phyloP scores from a whole-genome alignment of 2,329 filamentous ascomycete species.

The Cladophialophora immunda region DNA sequence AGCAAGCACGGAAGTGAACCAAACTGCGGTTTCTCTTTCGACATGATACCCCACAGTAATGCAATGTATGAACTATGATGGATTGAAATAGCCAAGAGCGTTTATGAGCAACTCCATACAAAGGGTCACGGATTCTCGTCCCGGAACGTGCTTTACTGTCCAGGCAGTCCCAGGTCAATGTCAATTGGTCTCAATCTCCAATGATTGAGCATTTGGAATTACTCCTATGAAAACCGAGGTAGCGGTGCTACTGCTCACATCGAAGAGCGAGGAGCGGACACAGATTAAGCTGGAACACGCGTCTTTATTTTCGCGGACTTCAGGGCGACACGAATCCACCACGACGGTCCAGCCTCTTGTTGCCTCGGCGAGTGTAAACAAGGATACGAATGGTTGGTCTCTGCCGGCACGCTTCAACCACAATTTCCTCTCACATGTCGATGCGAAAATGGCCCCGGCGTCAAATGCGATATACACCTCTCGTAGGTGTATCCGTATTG shows the following conservation, averaged over 20 bases:
- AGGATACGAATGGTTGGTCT: background rate
- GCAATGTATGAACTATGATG: constrained; percentile 15
- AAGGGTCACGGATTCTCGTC: background rate
- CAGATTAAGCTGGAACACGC: background rate
- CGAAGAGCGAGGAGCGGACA: background rate
- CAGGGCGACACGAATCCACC: background rate
- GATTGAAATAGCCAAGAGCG: background rate
- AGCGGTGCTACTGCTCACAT: background rate
- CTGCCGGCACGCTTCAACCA: background rate
- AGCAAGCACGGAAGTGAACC: constrained; percentile 62
- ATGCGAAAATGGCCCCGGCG: background rate
- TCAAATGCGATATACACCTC: background rate
- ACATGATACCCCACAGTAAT: constrained; percentile 23
- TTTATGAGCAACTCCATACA: background rate
- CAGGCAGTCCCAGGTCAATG: background rate
- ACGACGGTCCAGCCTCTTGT: background rate
- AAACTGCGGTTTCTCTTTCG: constrained; percentile 14
- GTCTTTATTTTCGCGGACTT: background rate
- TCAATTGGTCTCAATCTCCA: background rate
- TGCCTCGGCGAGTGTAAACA: background rate
- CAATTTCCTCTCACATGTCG: background rate
- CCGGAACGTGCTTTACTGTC: background rate
- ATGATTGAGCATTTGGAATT: background rate
- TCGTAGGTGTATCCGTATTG: background rate
- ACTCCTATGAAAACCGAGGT: background rate